A percentile compares a stretch with the other conserved stretches of the same genome.
These are phyloP conservation scores for Blastobotrys buckinghamii DNA, from an alignment of 1,139 yeast genomes.

Conservation along the genomic window DNA sequence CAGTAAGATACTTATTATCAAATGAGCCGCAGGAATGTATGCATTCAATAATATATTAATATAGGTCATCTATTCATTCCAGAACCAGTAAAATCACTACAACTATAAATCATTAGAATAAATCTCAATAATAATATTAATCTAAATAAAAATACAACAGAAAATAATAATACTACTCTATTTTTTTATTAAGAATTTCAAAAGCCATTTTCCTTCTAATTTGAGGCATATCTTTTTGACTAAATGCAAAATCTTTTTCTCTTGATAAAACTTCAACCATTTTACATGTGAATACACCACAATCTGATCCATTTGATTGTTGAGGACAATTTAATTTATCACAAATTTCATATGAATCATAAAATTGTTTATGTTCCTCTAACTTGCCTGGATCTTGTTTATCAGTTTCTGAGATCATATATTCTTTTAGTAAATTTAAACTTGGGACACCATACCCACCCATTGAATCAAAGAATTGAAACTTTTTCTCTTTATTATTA, in stretches of 20 bases:
- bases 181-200: constrained; percentile 28
- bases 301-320: constrained; percentile 86
- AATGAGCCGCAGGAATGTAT: too few species aligned
- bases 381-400: constrained; percentile 24
- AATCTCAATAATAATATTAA: neutral
- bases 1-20: too few species aligned
- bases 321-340: constrained; percentile 59
- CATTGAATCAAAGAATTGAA: constrained; percentile 76
- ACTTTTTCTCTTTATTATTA: constrained; percentile 51
- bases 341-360: constrained; percentile 25
- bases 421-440: constrained; percentile 49
- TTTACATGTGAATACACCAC: constrained; percentile 91
- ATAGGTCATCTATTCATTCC: too few species aligned
- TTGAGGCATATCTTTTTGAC: constrained; percentile 63
- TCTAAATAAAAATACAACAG: neutral
- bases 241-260: constrained; percentile 45
- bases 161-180: neutral
- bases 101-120: too few species aligned
- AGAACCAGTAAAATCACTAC: too few species aligned
- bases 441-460: constrained; percentile 50
- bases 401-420: constrained; percentile 30
- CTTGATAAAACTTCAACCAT: constrained; percentile 56
- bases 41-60: too few species aligned
- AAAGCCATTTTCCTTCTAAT: constrained; percentile 70
- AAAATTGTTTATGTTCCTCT: constrained; percentile 35